phyloP scores from a whole-genome alignment of 257 asterid species.

The Nicotiana tomentosiformis region DNA sequence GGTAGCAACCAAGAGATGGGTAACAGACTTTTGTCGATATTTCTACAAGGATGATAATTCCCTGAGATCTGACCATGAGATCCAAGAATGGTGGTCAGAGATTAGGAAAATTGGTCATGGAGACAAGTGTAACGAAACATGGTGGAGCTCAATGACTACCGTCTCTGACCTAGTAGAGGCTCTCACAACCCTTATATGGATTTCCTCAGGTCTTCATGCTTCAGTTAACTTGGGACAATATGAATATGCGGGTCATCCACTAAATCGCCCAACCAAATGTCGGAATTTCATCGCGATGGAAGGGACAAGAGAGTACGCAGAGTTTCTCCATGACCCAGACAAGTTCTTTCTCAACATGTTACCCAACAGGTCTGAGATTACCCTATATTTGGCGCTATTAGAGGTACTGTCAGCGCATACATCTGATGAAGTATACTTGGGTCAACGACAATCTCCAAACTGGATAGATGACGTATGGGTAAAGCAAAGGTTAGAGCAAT shows the following conservation, averaged over 20 bases:
- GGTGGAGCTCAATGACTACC: slow-evolving; percentile 44
- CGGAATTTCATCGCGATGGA: slow-evolving; percentile 32
- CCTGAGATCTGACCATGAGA: slow-evolving; percentile 33
- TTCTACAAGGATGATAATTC: slow-evolving; percentile 32
- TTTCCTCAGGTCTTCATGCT: slow-evolving; percentile 36
- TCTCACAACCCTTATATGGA: slow-evolving; percentile 45
- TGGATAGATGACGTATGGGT: slow-evolving; percentile 36
- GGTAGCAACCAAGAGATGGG: slow-evolving; percentile 45
- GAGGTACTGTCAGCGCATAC: slow-evolving; percentile 31
- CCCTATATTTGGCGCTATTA: slow-evolving; percentile 32
- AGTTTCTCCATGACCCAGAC: slow-evolving; percentile 37
- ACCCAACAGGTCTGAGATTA: slow-evolving; percentile 34
- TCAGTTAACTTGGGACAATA: slow-evolving; percentile 40
- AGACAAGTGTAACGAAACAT: slow-evolving; percentile 31
- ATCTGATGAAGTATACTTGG: slow-evolving; percentile 26
- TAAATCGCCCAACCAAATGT: slow-evolving; percentile 33
- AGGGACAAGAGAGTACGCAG: slow-evolving; percentile 50
- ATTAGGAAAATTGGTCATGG: slow-evolving; percentile 39
- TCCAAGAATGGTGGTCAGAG: slow-evolving; percentile 50
- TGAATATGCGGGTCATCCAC: slow-evolving; percentile 40
- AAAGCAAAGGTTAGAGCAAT: slow-evolving; percentile 24
- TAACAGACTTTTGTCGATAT: slow-evolving; percentile 27
- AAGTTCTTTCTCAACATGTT: slow-evolving; percentile 33
- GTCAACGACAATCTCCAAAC: slow-evolving; percentile 23
- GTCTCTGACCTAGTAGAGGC: slow-evolving; percentile 28